These are phyloP conservation scores for Wickerhamomyces strasburgensis DNA, from an alignment of 805 yeast species.

Conservation along the genomic window DNA sequence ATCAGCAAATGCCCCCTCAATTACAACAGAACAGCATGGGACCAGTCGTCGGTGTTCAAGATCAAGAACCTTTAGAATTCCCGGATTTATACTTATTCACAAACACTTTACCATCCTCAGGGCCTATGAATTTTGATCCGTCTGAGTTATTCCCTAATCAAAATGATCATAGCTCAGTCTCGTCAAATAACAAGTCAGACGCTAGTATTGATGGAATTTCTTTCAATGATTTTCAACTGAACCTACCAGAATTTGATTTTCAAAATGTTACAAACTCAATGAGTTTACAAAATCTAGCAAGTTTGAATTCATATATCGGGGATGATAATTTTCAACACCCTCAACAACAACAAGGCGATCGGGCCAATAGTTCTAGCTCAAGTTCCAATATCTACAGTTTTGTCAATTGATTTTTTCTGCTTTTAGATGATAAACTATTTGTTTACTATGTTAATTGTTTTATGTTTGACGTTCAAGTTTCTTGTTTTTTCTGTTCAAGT, in stretches of 20 bases:
- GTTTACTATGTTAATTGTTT: too few relatives aligned
- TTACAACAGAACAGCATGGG: too few relatives aligned
- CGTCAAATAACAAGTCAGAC: slow-evolving; percentile 13
- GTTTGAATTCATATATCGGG: slow-evolving; percentile 19
- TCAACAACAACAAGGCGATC: background rate
- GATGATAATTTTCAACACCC: slow-evolving; percentile 1
- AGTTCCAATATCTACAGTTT: slow-evolving; percentile 11
- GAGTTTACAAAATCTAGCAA: slow-evolving; percentile 21
- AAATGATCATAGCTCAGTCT: background rate
- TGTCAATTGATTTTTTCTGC: slow-evolving; percentile 4
- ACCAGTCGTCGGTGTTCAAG: background rate
- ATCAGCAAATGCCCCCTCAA: background rate
- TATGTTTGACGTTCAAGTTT: too few relatives aligned
- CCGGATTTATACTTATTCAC: slow-evolving; percentile 27
- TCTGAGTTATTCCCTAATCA: slow-evolving; percentile 22
- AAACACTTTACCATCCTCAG: slow-evolving; percentile 18
- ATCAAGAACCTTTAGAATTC: slow-evolving; percentile 15
- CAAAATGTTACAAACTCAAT: slow-evolving; percentile 20
- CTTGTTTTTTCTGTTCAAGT: background rate
- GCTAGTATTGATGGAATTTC: slow-evolving; percentile 15
- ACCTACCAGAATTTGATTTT: slow-evolving; percentile 24
- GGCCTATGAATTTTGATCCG: slow-evolving; percentile 21
- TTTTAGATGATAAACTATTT: too few relatives aligned
- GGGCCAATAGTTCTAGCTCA: slow-evolving; percentile 1
- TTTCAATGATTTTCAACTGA: slow-evolving; percentile 20